These are phyloP conservation scores for Candida oleophila DNA, from an alignment of 805 yeast species.

Conservation along the genomic window DNA sequence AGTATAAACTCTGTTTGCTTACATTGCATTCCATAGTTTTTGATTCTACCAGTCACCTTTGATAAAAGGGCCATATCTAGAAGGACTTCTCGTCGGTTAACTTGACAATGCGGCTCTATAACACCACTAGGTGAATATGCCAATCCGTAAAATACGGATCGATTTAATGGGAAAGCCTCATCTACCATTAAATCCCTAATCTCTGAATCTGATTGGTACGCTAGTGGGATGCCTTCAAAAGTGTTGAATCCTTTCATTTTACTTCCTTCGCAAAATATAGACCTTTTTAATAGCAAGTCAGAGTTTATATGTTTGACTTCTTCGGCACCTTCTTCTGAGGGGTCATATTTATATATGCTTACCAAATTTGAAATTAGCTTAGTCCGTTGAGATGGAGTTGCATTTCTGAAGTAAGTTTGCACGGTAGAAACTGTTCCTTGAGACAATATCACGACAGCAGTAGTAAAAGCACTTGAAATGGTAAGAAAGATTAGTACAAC, in stretches of 20 bases:
- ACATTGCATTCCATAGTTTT: slow-evolving; percentile 64
- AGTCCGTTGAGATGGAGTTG: background rate
- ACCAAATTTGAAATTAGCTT: background rate
- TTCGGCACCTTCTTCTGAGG: background rate
- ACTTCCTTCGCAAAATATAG: slow-evolving; percentile 7
- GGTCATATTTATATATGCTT: background rate
- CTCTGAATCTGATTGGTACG: slow-evolving; percentile 33
- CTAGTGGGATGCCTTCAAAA: slow-evolving; percentile 25
- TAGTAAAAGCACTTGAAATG: slow-evolving; percentile 16
- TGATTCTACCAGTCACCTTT: slow-evolving; percentile 54
- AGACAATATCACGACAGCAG: slow-evolving; percentile 21
- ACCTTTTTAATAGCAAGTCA: background rate
- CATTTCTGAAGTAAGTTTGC: slow-evolving; percentile 9
- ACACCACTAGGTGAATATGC: slow-evolving; percentile 59
- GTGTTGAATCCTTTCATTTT: slow-evolving; percentile 10
- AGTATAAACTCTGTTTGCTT: slow-evolving; percentile 52
- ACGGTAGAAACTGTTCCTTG: slow-evolving; percentile 30
- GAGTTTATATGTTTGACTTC: background rate
- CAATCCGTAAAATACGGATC: slow-evolving; percentile 49
- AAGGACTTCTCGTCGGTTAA: slow-evolving; percentile 45
- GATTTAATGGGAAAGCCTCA: slow-evolving; percentile 20
- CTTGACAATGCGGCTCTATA: slow-evolving; percentile 54
- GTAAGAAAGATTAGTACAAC: background rate
- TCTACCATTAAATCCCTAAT: slow-evolving; percentile 36
- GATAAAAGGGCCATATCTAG: slow-evolving; percentile 59